phyloP scores from a whole-genome alignment of 495 filamentous ascomycete species.

The Trichodelitschia bisporula region DNA sequence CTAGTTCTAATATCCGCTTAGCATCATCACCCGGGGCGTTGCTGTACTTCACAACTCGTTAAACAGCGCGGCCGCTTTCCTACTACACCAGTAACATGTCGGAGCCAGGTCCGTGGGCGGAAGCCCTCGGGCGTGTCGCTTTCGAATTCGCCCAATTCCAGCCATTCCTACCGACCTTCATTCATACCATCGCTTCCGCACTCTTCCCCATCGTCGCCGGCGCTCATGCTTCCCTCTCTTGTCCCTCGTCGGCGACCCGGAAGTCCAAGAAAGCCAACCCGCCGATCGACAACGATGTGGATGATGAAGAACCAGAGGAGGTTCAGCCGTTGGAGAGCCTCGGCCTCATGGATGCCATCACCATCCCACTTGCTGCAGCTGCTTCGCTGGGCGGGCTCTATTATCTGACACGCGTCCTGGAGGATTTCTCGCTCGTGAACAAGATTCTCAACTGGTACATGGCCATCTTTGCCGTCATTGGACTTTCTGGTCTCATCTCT shows the following conservation, averaged over 20 bases:
- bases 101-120: too few species aligned
- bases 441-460: constrained; percentile 72
- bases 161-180: constrained; percentile 37
- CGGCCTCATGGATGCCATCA: constrained; percentile 54
- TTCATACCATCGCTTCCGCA: constrained; percentile 40
- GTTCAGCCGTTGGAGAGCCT: constrained; percentile 43
- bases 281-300: constrained; percentile 28
- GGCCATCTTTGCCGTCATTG: constrained; percentile 50
- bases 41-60: too few species aligned
- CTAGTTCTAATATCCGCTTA: too few species aligned
- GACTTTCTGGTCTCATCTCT: constrained; percentile 39
- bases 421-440: constrained; percentile 61
- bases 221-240: constrained; percentile 40
- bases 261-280: constrained; percentile 15
- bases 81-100: too few species aligned
- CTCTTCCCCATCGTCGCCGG: constrained; percentile 50
- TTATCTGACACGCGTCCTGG: constrained; percentile 68
- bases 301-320: constrained; percentile 24
- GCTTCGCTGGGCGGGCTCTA: constrained; percentile 52
- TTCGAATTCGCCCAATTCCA: constrained; percentile 25
- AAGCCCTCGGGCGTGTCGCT: constrained; percentile 22
- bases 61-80: too few species aligned
- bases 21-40: too few species aligned
- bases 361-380: constrained; percentile 69
- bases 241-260: constrained; percentile 51